These are phyloP conservation scores for Collybiopsis confluens DNA, from an alignment of 768 basidiomycete genomes.

Conservation along the genomic window DNA sequence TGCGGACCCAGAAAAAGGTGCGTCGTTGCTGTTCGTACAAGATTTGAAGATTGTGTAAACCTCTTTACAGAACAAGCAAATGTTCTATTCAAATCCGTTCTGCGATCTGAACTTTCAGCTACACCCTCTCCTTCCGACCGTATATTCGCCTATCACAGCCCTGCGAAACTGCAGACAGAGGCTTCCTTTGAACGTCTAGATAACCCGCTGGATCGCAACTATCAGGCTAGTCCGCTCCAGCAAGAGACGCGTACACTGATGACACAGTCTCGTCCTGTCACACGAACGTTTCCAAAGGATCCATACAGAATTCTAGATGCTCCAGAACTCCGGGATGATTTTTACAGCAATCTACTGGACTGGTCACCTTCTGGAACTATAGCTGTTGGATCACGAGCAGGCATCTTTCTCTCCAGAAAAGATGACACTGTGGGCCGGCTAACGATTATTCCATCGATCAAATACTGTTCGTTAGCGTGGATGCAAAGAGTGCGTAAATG, in stretches of 20 bases:
- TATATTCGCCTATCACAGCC: constrained; percentile 41
- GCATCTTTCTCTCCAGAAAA: constrained; percentile 76
- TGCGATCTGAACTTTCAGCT: constrained; percentile 42
- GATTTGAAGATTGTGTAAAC: constrained; percentile 18
- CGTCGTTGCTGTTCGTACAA: neutral
- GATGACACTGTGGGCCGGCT: constrained; percentile 68
- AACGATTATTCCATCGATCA: constrained; percentile 43
- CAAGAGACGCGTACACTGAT: constrained; percentile 57
- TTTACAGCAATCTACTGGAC: constrained; percentile 75
- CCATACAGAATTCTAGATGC: constrained; percentile 77
- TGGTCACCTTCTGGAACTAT: constrained; percentile 73
- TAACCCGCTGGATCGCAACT: constrained; percentile 60
- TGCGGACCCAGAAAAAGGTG: neutral
- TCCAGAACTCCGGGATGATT: constrained; percentile 76
- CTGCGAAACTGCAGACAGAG: constrained; percentile 31
- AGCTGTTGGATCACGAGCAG: constrained; percentile 59
- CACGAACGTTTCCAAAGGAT: constrained; percentile 60
- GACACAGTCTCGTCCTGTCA: constrained; percentile 53
- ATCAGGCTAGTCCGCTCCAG: constrained; percentile 63
- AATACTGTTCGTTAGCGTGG: constrained; percentile 65
- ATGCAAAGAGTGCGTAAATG: constrained; percentile 38
- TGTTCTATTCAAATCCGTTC: constrained; percentile 43
- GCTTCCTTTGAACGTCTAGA: constrained; percentile 42
- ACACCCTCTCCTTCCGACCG: constrained; percentile 21
- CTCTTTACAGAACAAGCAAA: constrained; percentile 46